Base-by-base conservation (phyloP, 2,329 filamentous ascomycete species). In the Monilinia fructicola region DNA sequence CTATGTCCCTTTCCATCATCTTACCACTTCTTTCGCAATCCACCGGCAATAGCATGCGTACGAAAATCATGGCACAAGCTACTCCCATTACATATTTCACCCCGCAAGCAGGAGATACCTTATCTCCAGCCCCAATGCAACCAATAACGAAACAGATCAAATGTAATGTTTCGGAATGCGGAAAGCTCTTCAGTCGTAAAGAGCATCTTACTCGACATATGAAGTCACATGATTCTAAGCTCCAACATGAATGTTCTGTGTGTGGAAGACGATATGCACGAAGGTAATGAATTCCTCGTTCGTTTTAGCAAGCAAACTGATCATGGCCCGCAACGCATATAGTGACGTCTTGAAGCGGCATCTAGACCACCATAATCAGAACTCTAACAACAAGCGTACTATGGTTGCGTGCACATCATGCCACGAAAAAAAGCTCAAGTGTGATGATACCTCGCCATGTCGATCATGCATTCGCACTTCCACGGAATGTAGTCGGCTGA, bases 341-440 rank as follows among this genome's bases (percentile, higher is more conserved):
- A 64, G 73, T 65, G 72, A 74, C 58, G 72, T 71, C 40, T 67
- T 75, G 23, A 70, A 69, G 54, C 70, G 73, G 12, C 73, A 75
- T 66, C 44, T 73, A 12, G 65, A 58, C 23, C 64, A 67, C 18
- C 73, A 75, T 66, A 70, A 72, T 35, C 70, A 72, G 31, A 64
- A 52, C 11, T 73, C 67, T 54, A 72, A 67, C 28, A 66, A 28
- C 26, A 72, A 72, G 16, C 76, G 79, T 46, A 76, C 76, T n/a
- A 77, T 78, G 42, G 74, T 76, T 6, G 80, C 80, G 14, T 82
- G 80, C 58, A 77, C 81, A 69, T 75, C 78, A 5, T 82, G 80
- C 40, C 80, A 80, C 56, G 74, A 77, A n/a, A 80, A 78, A 67
- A 82, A 82, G 72, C 80, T 78, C 2, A 81, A 79, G 66, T 82